phyloP scores from a whole-genome alignment of 208 protist genomes.

The Trichomonas tenax region DNA sequence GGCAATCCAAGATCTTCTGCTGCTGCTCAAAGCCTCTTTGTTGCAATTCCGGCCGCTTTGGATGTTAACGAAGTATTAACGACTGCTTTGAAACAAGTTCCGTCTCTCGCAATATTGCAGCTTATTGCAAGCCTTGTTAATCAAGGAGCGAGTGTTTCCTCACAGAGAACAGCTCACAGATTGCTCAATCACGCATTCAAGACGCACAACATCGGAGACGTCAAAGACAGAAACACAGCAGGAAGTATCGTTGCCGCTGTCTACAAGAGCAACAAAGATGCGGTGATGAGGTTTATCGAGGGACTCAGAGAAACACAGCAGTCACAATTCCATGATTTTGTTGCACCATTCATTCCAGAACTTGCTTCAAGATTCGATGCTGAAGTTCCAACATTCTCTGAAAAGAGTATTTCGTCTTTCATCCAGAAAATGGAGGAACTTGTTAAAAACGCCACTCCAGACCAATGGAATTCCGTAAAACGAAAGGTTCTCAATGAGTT shows the following conservation, averaged over 20 bases:
- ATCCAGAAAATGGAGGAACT: background rate
- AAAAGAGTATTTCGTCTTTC: background rate
- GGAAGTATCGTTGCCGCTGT: background rate
- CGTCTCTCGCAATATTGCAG: background rate
- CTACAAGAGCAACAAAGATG: background rate
- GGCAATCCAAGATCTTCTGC: background rate
- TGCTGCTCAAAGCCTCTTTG: background rate
- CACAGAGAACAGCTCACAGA: background rate
- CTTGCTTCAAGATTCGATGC: background rate
- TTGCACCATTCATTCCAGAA: background rate
- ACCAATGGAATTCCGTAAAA: background rate
- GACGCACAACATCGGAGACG: background rate
- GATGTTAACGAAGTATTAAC: background rate
- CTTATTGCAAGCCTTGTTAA: background rate
- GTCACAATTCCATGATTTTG: background rate
- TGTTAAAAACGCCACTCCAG: background rate
- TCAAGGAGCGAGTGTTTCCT: background rate
- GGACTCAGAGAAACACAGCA: background rate
- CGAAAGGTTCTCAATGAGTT: background rate
- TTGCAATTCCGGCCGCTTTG: background rate
- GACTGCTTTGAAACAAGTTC: background rate
- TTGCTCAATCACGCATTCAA: background rate
- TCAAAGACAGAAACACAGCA: background rate
- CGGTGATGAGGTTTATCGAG: background rate
- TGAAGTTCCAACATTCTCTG: background rate